Evolutionary conservation across 164 flowering plant genomes (phyloP), one percentile per base, ranked within the genome.

Genomic region (Berberis thunbergii): DNA sequence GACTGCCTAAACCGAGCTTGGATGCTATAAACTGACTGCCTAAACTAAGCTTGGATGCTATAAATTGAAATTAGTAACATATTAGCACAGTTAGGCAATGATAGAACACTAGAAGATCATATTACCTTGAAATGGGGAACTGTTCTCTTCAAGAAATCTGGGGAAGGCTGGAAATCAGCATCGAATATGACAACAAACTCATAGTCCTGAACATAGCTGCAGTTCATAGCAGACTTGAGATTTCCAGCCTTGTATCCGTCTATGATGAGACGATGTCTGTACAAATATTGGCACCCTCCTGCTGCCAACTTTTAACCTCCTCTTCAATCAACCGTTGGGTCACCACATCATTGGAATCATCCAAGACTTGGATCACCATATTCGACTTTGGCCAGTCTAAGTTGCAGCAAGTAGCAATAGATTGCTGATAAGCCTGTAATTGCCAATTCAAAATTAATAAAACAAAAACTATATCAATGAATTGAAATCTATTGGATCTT

Each of bases 191-290:
- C 83, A 49, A 92, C 98, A 70, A 82, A 92, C 55, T 92, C 96
- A 63, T 89, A 93, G 55, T 84, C 96, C 72, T 87, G 88, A 13
- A 90, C 97, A 65, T 85, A 90, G 75, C 88, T 84, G 66, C 96
- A 86, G 73, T 71, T 84, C 98, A 93, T 93, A 41, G 97, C 98
- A 39, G 96, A 88, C 73, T 93, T 93, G 65, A 93, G 95, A 79
- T 93, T 93, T 3, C 98, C 98, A n/a, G 98, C 98, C 62, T 93
- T 93, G 64, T 93, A 93, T 3, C 98, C 98, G n/a, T 91, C 91
- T 72, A 97, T 80, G 50, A 86, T 67, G 11, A 87, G 79, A 13
- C 97, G 75, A 57, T 94, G 96, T 53, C 97, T 72, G 64, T 94
- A 91, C 40, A 88, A 63, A 94, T 94, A 71, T 82, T 73, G 69